Percentiles rank a stretch among this genome's conserved stretches.
phyloP scores from a whole-genome alignment of 176 grass and related monocot genomes.

The Pharus latifolius region DNA sequence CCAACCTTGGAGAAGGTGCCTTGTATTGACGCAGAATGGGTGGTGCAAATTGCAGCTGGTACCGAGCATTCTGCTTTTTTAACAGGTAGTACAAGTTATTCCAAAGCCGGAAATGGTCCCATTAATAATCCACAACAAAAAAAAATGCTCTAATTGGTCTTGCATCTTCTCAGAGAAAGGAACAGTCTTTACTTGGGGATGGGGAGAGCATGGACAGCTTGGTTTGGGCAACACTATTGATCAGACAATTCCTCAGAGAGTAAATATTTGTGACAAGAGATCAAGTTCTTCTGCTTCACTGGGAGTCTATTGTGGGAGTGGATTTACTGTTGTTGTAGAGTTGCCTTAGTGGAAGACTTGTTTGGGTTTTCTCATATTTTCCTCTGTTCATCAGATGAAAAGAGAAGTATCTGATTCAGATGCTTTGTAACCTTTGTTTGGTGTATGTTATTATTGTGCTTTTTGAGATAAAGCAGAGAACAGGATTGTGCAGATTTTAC shows the following conservation, averaged over 20 bases:
- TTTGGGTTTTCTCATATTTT: background rate
- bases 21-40: conserved; percentile 19
- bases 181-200: conserved; percentile 74
- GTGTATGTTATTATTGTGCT: background rate
- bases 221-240: conserved; percentile 58
- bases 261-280: conserved; percentile 20
- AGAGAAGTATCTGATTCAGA: background rate
- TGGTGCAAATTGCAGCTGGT: conserved; percentile 62
- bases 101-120: background rate
- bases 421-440: background rate
- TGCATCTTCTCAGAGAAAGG: conserved; percentile 43
- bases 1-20: conserved; percentile 27
- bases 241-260: conserved; percentile 41
- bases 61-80: conserved; percentile 76
- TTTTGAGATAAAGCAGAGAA: too few species aligned
- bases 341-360: background rate
- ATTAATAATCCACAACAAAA: background rate
- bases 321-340: conserved; percentile 53
- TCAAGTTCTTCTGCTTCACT: background rate
- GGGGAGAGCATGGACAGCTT: conserved; percentile 95
- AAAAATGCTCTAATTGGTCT: background rate
- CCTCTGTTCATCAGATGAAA: background rate
- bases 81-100: conserved; percentile 45
- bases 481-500: too few species aligned
- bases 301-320: conserved; percentile 65